Evolutionary conservation across 306 rosid species (phyloP).

Genomic region (Corylus avellana): DNA sequence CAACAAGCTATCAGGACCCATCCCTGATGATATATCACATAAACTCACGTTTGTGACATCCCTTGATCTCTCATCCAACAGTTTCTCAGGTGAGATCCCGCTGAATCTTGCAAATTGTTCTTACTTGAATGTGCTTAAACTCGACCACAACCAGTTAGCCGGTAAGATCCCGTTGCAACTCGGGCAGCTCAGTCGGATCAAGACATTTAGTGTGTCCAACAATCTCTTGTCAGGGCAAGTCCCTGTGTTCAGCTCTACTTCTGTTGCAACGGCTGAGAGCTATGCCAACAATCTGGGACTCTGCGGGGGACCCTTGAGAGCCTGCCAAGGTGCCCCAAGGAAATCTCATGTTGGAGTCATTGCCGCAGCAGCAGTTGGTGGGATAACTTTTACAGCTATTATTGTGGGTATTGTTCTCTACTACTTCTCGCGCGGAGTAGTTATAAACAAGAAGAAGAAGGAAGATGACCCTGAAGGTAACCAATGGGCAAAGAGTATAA

Average conservation of each 20-base stretch:
- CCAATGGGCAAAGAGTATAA: slow-evolving; percentile 80
- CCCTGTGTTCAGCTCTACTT: slow-evolving; percentile 28
- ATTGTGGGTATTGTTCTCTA: slow-evolving; percentile 49
- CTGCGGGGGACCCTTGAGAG: slow-evolving; percentile 34
- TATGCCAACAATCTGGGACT: slow-evolving; percentile 71
- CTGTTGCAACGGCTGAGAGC: not conserved
- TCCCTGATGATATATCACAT: slow-evolving; percentile 45
- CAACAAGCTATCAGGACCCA: slow-evolving; percentile 56
- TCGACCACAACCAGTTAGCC: slow-evolving; percentile 54
- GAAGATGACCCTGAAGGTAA: slow-evolving; percentile 91
- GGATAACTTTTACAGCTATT: slow-evolving; percentile 56
- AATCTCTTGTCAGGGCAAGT: slow-evolving; percentile 68
- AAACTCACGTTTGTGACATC: slow-evolving; percentile 12
- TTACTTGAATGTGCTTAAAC: slow-evolving; percentile 61
- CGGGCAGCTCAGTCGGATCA: slow-evolving; percentile 44
- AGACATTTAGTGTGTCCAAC: slow-evolving; percentile 49
- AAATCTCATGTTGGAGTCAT: slow-evolving; percentile 48
- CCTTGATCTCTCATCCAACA: slow-evolving; percentile 81
- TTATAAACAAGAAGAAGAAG: slow-evolving; percentile 46
- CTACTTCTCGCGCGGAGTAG: slow-evolving; percentile 60
- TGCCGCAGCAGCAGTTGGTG: slow-evolving; percentile 74
- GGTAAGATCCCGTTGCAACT: slow-evolving; percentile 66
- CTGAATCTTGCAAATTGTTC: slow-evolving; percentile 37
- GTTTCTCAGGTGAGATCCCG: slow-evolving; percentile 68
- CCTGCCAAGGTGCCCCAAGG: slow-evolving; percentile 29